phyloP scores from a whole-genome alignment of 306 rosid genomes.

The Rosa rugosa region DNA sequence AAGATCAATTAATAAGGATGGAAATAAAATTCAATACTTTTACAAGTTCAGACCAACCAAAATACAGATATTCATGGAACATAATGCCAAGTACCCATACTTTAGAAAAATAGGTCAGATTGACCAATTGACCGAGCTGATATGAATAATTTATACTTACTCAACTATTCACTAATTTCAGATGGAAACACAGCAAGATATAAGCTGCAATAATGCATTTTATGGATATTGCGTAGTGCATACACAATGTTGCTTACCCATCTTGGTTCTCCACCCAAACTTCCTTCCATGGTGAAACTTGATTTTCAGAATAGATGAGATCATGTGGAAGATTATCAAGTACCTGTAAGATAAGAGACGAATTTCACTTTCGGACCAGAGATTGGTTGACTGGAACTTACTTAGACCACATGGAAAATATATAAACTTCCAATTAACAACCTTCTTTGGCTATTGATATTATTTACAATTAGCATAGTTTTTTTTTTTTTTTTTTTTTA shows the following conservation, averaged over 20 bases:
- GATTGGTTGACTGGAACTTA: constrained; percentile 6
- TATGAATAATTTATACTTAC: not conserved
- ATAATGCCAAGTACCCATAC: not conserved
- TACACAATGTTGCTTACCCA: constrained; percentile 42
- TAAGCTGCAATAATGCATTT: not conserved
- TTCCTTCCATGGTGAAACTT: constrained; percentile 88
- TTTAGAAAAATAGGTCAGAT: not conserved
- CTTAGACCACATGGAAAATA: not conserved
- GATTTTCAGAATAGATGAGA: constrained; percentile 80
- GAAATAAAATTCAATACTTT: not conserved
- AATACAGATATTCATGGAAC: not conserved
- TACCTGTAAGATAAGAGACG: constrained; percentile 52
- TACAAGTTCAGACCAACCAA: not conserved
- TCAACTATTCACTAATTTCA: not conserved
- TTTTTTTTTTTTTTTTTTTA: too few relatives aligned
- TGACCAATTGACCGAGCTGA: not conserved
- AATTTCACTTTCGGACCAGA: constrained; percentile 5
- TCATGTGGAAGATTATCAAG: constrained; percentile 99
- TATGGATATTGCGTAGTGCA: not conserved
- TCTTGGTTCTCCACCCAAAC: constrained; percentile 81
- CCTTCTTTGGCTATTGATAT: not conserved
- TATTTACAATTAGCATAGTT: not conserved
- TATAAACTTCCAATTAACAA: not conserved
- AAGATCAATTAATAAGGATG: not conserved
- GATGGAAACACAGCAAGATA: not conserved